phyloP scores from a whole-genome alignment of 441 rosid genomes.

The Corymbia citriodora region DNA sequence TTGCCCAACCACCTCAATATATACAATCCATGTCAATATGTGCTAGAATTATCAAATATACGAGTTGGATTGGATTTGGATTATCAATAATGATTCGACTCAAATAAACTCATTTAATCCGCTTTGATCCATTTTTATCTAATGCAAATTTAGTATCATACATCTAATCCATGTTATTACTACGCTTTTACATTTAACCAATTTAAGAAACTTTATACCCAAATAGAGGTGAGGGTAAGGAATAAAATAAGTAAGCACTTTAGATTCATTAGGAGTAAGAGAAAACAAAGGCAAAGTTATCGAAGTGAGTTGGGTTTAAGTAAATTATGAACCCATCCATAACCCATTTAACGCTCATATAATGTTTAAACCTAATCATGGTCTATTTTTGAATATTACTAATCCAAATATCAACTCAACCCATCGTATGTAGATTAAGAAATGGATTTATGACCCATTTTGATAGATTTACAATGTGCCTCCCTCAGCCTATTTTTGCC shows the following conservation, averaged over 20 bases:
- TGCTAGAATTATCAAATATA: no score
- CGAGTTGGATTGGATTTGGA: fast-evolving
- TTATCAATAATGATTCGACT: no score
- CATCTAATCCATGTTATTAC: not conserved
- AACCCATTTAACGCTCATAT: no score
- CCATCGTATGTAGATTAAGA: not conserved
- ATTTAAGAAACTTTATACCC: no score
- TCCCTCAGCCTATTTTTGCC: not conserved
- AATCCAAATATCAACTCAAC: not conserved
- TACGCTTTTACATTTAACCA: no score
- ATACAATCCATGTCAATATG: not conserved
- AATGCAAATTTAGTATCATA: no score
- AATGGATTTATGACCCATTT: not conserved
- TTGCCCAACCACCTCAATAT: not conserved
- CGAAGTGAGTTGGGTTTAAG: fast-evolving
- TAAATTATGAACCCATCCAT: not conserved
- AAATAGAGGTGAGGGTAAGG: not conserved
- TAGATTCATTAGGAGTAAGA: not conserved
- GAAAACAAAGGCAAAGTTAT: not conserved
- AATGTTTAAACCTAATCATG: no score
- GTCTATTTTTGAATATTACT: not conserved
- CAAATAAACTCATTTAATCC: no score
- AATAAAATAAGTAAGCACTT: not conserved
- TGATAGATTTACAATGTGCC: not conserved
- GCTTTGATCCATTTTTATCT: not conserved